Percentiles rank a stretch among this genome's conserved stretches.
These are phyloP conservation scores for Pyricularia grisea DNA, from an alignment of 2,329 filamentous ascomycete genomes.

Conservation along the genomic window DNA sequence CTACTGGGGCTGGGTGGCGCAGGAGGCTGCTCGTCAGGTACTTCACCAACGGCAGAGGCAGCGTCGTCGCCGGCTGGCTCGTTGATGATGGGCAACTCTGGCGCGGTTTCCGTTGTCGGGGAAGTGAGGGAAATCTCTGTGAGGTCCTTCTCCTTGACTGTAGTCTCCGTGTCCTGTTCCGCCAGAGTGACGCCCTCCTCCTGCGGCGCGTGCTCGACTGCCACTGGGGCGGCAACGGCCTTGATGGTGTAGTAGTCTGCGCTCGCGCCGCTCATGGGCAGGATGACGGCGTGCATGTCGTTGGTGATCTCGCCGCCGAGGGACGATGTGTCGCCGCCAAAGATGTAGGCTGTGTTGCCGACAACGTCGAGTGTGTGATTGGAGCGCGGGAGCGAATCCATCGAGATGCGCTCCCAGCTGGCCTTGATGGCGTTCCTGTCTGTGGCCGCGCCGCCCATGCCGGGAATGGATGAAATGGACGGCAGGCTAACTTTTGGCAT, in stretches of 20 bases:
- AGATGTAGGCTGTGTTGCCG: conserved; percentile 49
- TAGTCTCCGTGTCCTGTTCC: conserved; percentile 8
- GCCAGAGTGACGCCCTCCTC: conserved; percentile 11
- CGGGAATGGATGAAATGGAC: neutral
- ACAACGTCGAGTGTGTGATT: conserved; percentile 62
- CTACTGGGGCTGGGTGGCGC: conserved; percentile 2
- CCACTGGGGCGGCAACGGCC: conserved; percentile 28
- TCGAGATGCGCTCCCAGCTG: conserved; percentile 50
- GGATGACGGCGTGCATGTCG: conserved; percentile 55
- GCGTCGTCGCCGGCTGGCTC: neutral
- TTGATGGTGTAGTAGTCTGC: conserved; percentile 52
- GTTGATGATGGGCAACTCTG: neutral
- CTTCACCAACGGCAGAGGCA: conserved; percentile 7
- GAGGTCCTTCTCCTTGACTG: conserved; percentile 23
- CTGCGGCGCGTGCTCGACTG: conserved; percentile 10
- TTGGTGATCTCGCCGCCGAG: conserved; percentile 56
- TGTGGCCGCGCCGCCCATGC: conserved; percentile 7
- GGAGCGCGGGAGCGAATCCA: conserved; percentile 55
- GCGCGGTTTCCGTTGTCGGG: neutral
- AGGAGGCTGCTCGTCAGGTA: conserved; percentile 13
- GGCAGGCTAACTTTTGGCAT: neutral
- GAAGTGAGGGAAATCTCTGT: conserved; percentile 30
- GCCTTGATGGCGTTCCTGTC: conserved; percentile 33
- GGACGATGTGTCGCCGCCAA: conserved; percentile 58
- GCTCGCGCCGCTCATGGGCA: conserved; percentile 47